Base-by-base conservation (phyloP, 805 yeast species). In the Limtongia smithiae region DNA sequence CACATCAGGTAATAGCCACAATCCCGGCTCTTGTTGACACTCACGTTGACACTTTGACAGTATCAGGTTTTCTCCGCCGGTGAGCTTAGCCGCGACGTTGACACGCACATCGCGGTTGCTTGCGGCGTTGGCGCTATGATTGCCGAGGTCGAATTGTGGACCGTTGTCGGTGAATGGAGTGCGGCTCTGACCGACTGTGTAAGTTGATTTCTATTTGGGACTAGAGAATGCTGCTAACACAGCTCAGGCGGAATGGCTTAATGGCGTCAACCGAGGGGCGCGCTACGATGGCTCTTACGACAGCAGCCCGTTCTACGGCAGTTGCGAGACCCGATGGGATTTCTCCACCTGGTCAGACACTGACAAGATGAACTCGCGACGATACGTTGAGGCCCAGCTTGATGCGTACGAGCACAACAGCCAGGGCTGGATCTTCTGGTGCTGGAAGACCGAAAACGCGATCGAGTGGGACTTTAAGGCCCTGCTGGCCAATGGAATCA, bases 381-480 rank as follows among this genome's bases (percentile, higher is more conserved):
- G 71, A 60, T 88, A 74, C 65, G 73, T 89, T 43, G 96, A 90
- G 71, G 95, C 96, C 41, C 96, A 90, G 74, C 71, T 90, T 63
- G 96, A 90, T 65, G 87, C 96, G 1, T 82, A 74, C 63, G 86
- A 82, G 61, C 76, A 76, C 60, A 44, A 80, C n/a, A 38, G 80
- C 50, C 77, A 74, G 31, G 97, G 97, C 28, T 90, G 96, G 96
- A 78, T 87, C 50, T 83, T 85, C 73, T 90, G 97, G 97, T 79
- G 83, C 66, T 89, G 87, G 83, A 90, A 89, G 74, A 85, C 95
- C 24, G 96, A 90, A 69, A 69, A 68, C 58, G 73, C 86, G 18
- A 65, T 83, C 46, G 96, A 90, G 66, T 90, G 97, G 97, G 95
- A 86, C 68, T 76, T 85, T 71, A 72, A 74, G 60, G 71, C 72